A percentile compares a stretch with the other conserved stretches of the same genome.
Evolutionary conservation across 2,329 filamentous ascomycete genomes (phyloP).

Genomic region (Scedosporium apiospermum): DNA sequence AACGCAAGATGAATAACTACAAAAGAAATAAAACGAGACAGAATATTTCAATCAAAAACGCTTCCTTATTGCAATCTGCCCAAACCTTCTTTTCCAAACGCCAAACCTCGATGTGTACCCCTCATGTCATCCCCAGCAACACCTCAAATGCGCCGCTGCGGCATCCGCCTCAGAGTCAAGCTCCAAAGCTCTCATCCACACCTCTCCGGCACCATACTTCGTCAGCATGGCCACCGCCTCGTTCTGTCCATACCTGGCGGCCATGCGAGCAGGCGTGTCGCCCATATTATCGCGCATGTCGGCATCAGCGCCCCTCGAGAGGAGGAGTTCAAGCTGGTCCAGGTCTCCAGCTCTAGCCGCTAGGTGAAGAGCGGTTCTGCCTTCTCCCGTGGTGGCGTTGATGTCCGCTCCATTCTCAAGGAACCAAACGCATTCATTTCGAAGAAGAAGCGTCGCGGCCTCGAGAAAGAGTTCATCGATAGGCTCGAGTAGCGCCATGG

Average conservation of each 20-base stretch:
- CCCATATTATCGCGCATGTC: neutral
- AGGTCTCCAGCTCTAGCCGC: neutral
- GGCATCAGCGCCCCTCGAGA: neutral
- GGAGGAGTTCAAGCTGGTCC: neutral
- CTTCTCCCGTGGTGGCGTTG: neutral
- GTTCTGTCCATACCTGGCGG: neutral
- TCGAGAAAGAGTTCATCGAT: slow-evolving; percentile 3
- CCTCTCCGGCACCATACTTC: neutral
- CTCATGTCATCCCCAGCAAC: neutral
- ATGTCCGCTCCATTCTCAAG: neutral
- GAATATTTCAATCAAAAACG: neutral
- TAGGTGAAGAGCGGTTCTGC: slow-evolving; percentile 3
- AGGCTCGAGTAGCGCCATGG: neutral
- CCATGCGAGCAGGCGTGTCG: neutral
- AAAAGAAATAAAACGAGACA: neutral
- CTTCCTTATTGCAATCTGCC: neutral
- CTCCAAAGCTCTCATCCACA: neutral
- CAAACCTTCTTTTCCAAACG: neutral
- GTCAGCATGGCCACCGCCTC: neutral
- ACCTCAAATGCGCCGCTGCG: neutral
- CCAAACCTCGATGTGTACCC: neutral
- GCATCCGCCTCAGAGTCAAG: neutral
- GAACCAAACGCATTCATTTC: slow-evolving; percentile 1
- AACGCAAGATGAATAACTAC: too few species aligned
- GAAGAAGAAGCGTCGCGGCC: neutral